A percentile compares a stretch with the other conserved stretches of the same genome.
Evolutionary conservation across 1,139 yeast species (phyloP).

Genomic region (Candida glucosophila): DNA sequence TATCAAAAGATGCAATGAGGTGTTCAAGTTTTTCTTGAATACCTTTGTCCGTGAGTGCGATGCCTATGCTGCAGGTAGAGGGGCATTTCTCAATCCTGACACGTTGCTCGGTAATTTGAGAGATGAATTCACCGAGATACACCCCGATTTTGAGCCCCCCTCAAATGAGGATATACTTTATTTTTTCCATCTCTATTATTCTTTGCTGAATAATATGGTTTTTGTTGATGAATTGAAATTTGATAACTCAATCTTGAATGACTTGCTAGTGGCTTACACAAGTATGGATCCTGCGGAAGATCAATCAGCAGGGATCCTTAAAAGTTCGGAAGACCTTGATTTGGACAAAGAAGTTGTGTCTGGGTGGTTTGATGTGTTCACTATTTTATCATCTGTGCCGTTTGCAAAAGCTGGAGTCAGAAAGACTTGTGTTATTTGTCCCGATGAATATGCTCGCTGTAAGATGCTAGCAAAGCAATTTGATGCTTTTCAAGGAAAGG

Average conservation of each 20-base stretch:
- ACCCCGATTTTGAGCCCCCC: slow-evolving; percentile 14
- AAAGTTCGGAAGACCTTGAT: slow-evolving; percentile 10
- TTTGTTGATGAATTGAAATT: slow-evolving; percentile 23
- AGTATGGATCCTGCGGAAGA: slow-evolving; percentile 7
- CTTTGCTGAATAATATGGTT: slow-evolving; percentile 20
- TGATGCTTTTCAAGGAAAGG: slow-evolving; percentile 9
- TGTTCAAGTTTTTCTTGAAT: slow-evolving; percentile 17
- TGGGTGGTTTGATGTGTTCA: slow-evolving; percentile 26
- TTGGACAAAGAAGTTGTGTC: slow-evolving; percentile 12
- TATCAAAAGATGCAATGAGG: slow-evolving; percentile 11
- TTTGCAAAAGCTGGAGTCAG: slow-evolving; percentile 15
- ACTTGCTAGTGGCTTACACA: slow-evolving; percentile 14
- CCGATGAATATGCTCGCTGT: slow-evolving; percentile 17
- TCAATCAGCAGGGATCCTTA: slow-evolving; percentile 2
- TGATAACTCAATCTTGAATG: slow-evolving; percentile 16
- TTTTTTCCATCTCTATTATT: slow-evolving; percentile 21
- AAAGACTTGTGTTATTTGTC: slow-evolving; percentile 22
- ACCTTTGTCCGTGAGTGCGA: slow-evolving; percentile 20
- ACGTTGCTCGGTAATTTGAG: slow-evolving; percentile 12
- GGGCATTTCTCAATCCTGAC: slow-evolving; percentile 12
- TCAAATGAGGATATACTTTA: slow-evolving; percentile 20
- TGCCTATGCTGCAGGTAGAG: slow-evolving; percentile 6
- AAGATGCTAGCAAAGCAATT: slow-evolving; percentile 4
- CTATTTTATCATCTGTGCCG: slow-evolving; percentile 21
- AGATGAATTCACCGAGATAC: slow-evolving; percentile 13